A percentile compares a stretch with the other conserved stretches of the same genome.
These are phyloP conservation scores for Wickerhamomyces strasburgensis DNA, from an alignment of 805 yeast genomes.

Conservation along the genomic window DNA sequence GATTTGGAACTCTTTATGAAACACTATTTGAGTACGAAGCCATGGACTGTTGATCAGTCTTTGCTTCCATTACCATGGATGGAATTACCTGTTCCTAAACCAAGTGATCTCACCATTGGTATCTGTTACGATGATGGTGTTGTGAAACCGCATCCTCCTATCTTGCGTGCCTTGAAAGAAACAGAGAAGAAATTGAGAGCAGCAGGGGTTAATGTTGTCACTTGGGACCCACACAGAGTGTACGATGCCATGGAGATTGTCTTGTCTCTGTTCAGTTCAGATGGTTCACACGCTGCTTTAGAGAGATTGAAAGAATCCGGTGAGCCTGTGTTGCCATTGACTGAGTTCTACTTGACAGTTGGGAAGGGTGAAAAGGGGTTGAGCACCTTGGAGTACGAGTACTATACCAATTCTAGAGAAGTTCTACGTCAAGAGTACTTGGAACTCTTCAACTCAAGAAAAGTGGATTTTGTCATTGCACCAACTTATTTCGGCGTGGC, in stretches of 20 bases:
- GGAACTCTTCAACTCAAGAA: conserved; percentile 44
- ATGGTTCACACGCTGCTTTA: conserved; percentile 58
- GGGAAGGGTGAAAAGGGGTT: conserved; percentile 50
- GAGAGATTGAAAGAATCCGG: conserved; percentile 52
- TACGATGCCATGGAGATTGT: conserved; percentile 55
- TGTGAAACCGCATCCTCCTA: conserved; percentile 63
- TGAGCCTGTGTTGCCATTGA: conserved; percentile 60
- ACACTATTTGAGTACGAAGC: conserved; percentile 39
- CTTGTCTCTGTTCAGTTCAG: conserved; percentile 49
- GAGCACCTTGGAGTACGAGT: conserved; percentile 48
- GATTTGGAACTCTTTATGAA: conserved; percentile 70
- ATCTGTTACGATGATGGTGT: conserved; percentile 57
- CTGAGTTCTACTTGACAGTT: conserved; percentile 52
- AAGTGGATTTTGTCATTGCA: conserved; percentile 58
- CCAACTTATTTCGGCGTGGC: conserved; percentile 68
- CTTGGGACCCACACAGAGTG: conserved; percentile 52
- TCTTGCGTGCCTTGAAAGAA: conserved; percentile 47
- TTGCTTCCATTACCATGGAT: conserved; percentile 34
- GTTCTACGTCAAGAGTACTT: conserved; percentile 50
- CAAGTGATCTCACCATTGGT: conserved; percentile 48
- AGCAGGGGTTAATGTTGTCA: conserved; percentile 53
- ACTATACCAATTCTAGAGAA: conserved; percentile 52
- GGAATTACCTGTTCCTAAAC: conserved; percentile 28
- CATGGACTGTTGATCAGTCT: conserved; percentile 46
- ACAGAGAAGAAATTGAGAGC: conserved; percentile 47